Percentiles rank a stretch among this genome's conserved stretches.
Evolutionary conservation across 78 protist genomes (phyloP).

Genomic region (Planoprotostelium fungivorum): DNA sequence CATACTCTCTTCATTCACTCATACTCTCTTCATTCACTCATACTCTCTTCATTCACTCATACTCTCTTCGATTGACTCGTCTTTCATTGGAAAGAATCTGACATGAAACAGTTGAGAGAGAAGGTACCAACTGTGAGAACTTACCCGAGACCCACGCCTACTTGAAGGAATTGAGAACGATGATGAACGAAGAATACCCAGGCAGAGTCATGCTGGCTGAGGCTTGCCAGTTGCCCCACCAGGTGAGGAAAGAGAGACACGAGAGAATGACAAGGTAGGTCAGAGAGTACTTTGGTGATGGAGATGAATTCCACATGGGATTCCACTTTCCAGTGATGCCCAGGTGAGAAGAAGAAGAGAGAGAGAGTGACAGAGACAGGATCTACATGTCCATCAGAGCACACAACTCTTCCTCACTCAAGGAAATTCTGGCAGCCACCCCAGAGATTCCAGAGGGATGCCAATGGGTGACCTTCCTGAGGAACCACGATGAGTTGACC

Average conservation of each 20-base stretch:
- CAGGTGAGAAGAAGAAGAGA: background rate
- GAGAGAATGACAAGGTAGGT: no score
- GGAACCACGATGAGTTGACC: conserved; percentile 77
- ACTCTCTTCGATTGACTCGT: background rate
- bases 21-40: background rate
- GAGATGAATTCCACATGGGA: conserved; percentile 77
- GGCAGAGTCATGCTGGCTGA: conserved; percentile 66
- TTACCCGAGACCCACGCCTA: conserved; percentile 77
- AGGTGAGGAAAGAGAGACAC: conserved; percentile 60
- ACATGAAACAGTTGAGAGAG: conserved; percentile 36
- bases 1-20: background rate
- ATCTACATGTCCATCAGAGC: conserved; percentile 56
- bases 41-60: background rate
- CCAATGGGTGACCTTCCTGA: conserved; percentile 67
- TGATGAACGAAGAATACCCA: conserved; percentile 59
- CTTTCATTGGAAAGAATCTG: background rate
- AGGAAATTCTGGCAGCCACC: conserved; percentile 42
- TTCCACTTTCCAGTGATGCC: conserved; percentile 87
- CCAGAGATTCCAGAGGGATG: conserved; percentile 55
- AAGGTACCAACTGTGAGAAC: conserved; percentile 77
- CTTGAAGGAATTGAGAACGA: conserved; percentile 49
- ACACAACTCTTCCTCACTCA: conserved; percentile 32
- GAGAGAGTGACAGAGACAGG: no score
- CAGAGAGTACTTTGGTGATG: conserved; percentile 30
- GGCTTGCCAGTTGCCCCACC: conserved; percentile 74